These are phyloP conservation scores for Asterochloris erici DNA, from an alignment of 139 green algal species.

Conservation along the genomic window DNA sequence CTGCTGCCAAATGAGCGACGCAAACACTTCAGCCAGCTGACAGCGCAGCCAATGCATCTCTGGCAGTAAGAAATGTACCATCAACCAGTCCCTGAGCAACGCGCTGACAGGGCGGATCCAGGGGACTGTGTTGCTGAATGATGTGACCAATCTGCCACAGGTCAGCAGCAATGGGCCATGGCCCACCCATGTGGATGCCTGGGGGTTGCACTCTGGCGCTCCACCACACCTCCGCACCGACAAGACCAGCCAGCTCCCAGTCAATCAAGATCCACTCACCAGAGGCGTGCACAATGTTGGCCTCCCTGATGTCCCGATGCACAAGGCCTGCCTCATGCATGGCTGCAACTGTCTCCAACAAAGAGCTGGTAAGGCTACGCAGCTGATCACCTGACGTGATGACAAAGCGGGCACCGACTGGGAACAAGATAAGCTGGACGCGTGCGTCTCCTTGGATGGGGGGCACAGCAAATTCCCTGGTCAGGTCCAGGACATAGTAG, in stretches of 20 bases:
- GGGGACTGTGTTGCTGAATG: no score
- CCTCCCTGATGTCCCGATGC: not conserved
- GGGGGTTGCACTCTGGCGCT: not conserved
- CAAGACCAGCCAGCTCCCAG: not conserved
- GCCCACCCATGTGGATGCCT: not conserved
- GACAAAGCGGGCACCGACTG: constrained; percentile 5
- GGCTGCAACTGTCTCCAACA: constrained; percentile 7
- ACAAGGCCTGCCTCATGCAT: constrained; percentile 8
- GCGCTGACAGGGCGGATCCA: no score
- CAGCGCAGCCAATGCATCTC: no score
- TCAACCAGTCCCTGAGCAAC: no score
- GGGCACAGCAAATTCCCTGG: no score
- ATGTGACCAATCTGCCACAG: constrained; percentile 15
- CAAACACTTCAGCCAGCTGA: no score
- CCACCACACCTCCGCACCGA: not conserved
- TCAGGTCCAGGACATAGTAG: no score
- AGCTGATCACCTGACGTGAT: not conserved
- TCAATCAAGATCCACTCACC: not conserved
- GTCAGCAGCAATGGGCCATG: no score
- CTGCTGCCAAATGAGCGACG: no score
- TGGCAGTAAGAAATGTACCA: no score
- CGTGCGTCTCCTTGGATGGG: no score
- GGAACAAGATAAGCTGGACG: constrained; percentile 2
- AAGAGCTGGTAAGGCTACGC: not conserved
- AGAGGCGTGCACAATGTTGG: not conserved